These are phyloP conservation scores for Xerocomus minutiporus DNA, from an alignment of 1,284 basidiomycete genomes.

Conservation along the genomic window DNA sequence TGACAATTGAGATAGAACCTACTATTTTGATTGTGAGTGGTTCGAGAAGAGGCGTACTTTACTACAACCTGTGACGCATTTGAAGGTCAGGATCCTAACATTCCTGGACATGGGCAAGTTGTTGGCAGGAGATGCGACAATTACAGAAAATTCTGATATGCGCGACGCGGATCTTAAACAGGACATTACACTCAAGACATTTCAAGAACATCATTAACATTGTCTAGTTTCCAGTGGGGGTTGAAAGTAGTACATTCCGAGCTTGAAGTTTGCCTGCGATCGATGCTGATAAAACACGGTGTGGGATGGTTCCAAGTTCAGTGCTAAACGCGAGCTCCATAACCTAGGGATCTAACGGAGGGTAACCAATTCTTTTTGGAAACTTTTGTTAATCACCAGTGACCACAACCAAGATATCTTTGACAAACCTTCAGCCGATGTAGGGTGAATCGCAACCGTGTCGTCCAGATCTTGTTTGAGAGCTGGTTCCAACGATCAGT, in stretches of 20 bases:
- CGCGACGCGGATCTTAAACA: too few species aligned
- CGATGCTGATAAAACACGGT: background rate
- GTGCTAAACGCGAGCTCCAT: background rate
- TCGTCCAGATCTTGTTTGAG: conserved; percentile 81
- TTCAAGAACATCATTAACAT: background rate
- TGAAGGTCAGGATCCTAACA: too few species aligned
- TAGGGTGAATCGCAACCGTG: conserved; percentile 90
- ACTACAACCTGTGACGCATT: too few species aligned
- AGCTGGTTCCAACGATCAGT: conserved; percentile 39
- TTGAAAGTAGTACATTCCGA: background rate
- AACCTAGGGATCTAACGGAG: conserved; percentile 23
- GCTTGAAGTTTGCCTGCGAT: background rate
- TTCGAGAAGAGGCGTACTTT: too few species aligned
- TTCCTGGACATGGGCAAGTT: too few species aligned
- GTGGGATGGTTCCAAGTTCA: background rate
- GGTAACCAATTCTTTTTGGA: conserved; percentile 25
- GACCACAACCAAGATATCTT: background rate
- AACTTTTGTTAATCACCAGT: conserved; percentile 11
- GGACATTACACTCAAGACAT: too few species aligned
- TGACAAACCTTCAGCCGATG: conserved; percentile 64
- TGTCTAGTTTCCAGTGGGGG: background rate
- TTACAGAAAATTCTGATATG: too few species aligned
- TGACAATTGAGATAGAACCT: too few species aligned
- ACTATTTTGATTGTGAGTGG: too few species aligned
- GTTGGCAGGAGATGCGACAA: too few species aligned